phyloP scores from a whole-genome alignment of 352 stramenopile genomes.

The Phytophthora citricola region DNA sequence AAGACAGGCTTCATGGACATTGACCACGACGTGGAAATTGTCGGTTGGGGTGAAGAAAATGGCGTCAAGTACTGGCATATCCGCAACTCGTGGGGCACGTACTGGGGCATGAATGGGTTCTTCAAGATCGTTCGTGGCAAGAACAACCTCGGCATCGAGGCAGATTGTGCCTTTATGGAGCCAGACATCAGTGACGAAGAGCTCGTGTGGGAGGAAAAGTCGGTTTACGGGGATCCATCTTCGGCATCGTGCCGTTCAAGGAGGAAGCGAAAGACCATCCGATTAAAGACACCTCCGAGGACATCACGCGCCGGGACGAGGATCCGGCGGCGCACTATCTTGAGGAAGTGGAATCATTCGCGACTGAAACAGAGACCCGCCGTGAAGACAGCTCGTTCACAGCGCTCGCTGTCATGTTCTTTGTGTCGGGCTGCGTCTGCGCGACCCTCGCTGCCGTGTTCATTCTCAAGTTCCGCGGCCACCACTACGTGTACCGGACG shows the following conservation, averaged over 20 bases:
- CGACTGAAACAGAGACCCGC: slow-evolving; percentile 7
- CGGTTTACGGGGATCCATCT: slow-evolving; percentile 81
- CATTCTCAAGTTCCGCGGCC: slow-evolving; percentile 55
- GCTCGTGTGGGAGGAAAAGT: slow-evolving; percentile 83
- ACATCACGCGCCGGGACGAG: slow-evolving; percentile 69
- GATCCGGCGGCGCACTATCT: slow-evolving; percentile 21
- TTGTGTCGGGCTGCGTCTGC: slow-evolving; percentile 67
- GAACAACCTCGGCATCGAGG: slow-evolving; percentile 94
- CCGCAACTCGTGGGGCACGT: slow-evolving; percentile 95
- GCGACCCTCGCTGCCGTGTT: slow-evolving; percentile 45
- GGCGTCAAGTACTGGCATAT: slow-evolving; percentile 97
- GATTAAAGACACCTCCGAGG: slow-evolving; percentile 88
- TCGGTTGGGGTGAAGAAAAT: slow-evolving; percentile 94
- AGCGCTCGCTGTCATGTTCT: slow-evolving; percentile 55
- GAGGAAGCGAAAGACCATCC: slow-evolving; percentile 81
- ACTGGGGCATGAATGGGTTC: slow-evolving; percentile 97
- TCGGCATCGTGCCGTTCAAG: slow-evolving; percentile 79
- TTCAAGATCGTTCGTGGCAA: slow-evolving; percentile 94
- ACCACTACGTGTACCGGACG: slow-evolving; percentile 66
- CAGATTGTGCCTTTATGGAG: slow-evolving; percentile 89
- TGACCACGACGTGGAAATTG: slow-evolving; percentile 84
- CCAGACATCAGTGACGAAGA: slow-evolving; percentile 85
- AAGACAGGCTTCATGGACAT: slow-evolving; percentile 89
- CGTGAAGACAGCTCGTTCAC: slow-evolving; percentile 30
- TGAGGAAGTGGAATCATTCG: slow-evolving; percentile 18